phyloP scores from a whole-genome alignment of 2,329 filamentous ascomycete species.

The Phaeoacremonium minimum region DNA sequence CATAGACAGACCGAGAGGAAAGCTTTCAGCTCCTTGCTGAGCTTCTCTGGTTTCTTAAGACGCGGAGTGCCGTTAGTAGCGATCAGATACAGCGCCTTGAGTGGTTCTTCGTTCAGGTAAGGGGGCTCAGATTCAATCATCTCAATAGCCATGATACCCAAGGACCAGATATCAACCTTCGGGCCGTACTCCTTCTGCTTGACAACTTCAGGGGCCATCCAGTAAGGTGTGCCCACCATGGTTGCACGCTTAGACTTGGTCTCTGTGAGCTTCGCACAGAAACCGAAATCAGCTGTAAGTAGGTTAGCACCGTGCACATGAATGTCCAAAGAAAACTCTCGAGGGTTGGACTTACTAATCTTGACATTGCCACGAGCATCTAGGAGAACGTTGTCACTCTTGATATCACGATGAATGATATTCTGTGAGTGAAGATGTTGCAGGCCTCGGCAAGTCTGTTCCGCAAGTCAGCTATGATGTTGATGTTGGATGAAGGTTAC shows the following conservation, averaged over 20 bases:
- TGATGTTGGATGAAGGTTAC: not conserved
- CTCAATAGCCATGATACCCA: constrained; percentile 99
- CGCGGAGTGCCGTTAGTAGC: constrained; percentile 95
- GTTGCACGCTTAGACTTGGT: constrained; percentile 95
- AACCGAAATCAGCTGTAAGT: constrained; percentile 90
- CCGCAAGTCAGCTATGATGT: not conserved
- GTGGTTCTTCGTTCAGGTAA: constrained; percentile 94
- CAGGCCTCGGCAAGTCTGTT: constrained; percentile 87
- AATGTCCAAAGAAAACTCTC: not conserved
- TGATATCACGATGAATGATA: constrained; percentile 99
- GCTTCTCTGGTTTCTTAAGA: constrained; percentile 96
- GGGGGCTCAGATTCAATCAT: constrained; percentile 99
- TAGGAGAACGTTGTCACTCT: constrained; percentile 96
- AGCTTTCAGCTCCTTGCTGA: constrained; percentile 95
- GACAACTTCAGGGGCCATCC: constrained; percentile 99
- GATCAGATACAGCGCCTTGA: constrained; percentile 96
- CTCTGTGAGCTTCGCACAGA: constrained; percentile 97
- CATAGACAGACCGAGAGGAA: constrained; percentile 96
- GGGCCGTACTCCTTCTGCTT: constrained; percentile 99
- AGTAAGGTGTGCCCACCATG: constrained; percentile 99
- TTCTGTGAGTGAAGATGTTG: constrained; percentile 93
- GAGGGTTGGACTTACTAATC: constrained; percentile 60
- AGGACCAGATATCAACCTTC: constrained; percentile 98
- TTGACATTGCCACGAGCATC: constrained; percentile 95
- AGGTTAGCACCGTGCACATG: constrained; percentile 22